A percentile compares a stretch with the other conserved stretches of the same genome.
Evolutionary conservation across 2,329 filamentous ascomycete genomes (phyloP).

Genomic region (Neofusicoccum cordaticola): DNA sequence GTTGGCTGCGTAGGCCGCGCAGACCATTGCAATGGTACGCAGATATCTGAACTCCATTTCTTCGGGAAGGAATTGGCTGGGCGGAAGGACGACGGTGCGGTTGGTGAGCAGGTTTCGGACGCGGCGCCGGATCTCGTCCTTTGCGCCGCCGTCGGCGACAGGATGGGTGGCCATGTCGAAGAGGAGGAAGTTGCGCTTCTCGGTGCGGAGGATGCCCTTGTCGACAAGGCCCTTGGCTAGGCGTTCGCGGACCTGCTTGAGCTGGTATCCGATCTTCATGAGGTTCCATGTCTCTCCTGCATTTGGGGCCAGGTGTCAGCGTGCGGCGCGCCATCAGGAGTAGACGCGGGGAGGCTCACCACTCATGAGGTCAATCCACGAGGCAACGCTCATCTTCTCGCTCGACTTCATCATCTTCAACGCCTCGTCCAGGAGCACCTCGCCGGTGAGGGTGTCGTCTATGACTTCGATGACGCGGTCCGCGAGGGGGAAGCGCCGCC

Average conservation of each 20-base stretch:
- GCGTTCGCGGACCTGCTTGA: constrained; percentile 97
- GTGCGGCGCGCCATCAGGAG: background rate
- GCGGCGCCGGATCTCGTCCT: constrained; percentile 92
- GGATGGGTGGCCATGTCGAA: constrained; percentile 99
- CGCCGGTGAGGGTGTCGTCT: constrained; percentile 92
- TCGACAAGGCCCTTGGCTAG: constrained; percentile 96
- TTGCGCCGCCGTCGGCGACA: constrained; percentile 91
- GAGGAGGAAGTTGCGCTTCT: constrained; percentile 98
- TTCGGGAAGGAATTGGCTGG: constrained; percentile 86
- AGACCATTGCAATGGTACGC: constrained; percentile 92
- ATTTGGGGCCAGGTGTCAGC: constrained; percentile 23
- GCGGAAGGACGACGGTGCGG: constrained; percentile 85
- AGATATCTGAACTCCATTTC: constrained; percentile 91
- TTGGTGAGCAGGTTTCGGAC: constrained; percentile 91
- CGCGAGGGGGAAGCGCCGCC: constrained; percentile 86
- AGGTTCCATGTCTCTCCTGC: constrained; percentile 98
- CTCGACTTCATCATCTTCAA: constrained; percentile 99
- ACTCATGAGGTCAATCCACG: constrained; percentile 99
- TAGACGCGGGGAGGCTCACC: constrained; percentile 57
- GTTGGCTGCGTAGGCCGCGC: constrained; percentile 95
- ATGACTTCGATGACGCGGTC: constrained; percentile 96
- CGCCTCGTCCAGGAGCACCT: constrained; percentile 94
- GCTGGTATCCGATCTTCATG: constrained; percentile 99
- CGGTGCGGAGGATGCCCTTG: constrained; percentile 96
- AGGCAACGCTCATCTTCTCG: constrained; percentile 99